Conservation (phyloP, 495 filamentous ascomycete species). For the Trichocladium uniseriatum region DNA sequence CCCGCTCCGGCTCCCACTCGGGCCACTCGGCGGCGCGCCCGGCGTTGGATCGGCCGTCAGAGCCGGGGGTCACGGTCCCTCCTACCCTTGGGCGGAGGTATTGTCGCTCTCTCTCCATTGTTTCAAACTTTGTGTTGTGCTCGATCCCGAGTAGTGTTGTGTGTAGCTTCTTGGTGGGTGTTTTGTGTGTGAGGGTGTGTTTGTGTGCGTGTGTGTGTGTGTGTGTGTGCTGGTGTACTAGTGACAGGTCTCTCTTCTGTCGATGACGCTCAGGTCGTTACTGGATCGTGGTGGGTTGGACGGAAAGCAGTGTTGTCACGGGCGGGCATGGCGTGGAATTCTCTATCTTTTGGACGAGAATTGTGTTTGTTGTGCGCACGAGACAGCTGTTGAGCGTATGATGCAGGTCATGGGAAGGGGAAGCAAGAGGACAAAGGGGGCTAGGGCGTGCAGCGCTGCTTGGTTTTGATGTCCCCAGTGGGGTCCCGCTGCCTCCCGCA, state of each 20-base stretch:
- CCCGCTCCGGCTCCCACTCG: constrained; percentile 13
- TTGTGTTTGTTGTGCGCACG: constrained; percentile 17
- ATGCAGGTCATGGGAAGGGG: constrained; percentile 11
- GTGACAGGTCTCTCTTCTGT: background rate
- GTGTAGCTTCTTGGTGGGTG: background rate
- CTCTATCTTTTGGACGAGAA: constrained; percentile 20
- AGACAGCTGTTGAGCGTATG: constrained; percentile 11
- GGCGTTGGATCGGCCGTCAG: constrained; percentile 15
- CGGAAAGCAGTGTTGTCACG: constrained; percentile 11
- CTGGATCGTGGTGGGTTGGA: constrained; percentile 18
- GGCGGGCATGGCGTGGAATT: constrained; percentile 20
- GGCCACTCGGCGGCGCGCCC: constrained; percentile 17
- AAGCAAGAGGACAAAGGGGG: constrained; percentile 14
- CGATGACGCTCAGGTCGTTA: constrained; percentile 9
- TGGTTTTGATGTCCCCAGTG: constrained; percentile 16
- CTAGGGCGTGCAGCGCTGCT: constrained; percentile 18
- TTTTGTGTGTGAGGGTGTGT: background rate
- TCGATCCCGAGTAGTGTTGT: background rate
- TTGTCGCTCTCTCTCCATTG: constrained; percentile 23
- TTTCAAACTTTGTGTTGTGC: background rate
- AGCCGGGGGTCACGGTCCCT: constrained; percentile 11
- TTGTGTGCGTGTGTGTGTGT: background rate
- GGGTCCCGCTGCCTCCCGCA: background rate
- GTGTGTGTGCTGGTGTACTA: background rate
- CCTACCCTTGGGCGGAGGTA: constrained; percentile 22